Evolutionary conservation across 257 asterid species (phyloP).

Genomic region (Anisodus acutangulus): DNA sequence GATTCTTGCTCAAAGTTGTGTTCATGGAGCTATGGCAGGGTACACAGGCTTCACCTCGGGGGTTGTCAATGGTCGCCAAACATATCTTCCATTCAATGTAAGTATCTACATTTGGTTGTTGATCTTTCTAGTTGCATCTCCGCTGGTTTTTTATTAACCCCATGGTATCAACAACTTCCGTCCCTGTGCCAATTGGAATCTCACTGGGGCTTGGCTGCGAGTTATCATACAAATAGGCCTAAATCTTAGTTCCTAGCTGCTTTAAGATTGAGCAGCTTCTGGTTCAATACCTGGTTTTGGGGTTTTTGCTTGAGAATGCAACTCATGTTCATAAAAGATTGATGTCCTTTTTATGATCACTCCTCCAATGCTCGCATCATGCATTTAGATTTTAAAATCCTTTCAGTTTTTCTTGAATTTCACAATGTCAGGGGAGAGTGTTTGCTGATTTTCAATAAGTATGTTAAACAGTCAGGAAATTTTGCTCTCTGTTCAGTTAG

Average conservation of each 20-base stretch:
- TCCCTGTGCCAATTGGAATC: not conserved
- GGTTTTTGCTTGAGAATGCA: not conserved
- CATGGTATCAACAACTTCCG: not conserved
- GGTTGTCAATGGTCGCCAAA: slow-evolving; percentile 57
- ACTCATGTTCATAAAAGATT: not conserved
- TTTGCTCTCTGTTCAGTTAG: not conserved
- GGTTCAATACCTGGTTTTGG: slow-evolving; percentile 12
- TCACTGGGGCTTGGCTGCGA: not conserved
- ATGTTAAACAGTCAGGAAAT: not conserved
- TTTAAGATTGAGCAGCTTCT: not conserved
- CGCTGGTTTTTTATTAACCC: not conserved
- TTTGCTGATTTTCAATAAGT: not conserved
- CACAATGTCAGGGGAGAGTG: not conserved
- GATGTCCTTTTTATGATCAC: not conserved
- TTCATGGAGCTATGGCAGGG: slow-evolving; percentile 66
- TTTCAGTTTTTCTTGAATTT: not conserved
- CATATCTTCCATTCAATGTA: slow-evolving; percentile 57
- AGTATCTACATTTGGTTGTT: slow-evolving; percentile 31
- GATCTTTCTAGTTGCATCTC: slow-evolving; percentile 15
- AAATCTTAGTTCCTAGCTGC: not conserved
- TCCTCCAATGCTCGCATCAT: not conserved
- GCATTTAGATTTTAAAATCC: not conserved
- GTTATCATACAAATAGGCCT: not conserved
- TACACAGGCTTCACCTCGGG: slow-evolving; percentile 56
- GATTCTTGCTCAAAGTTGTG: slow-evolving; percentile 62